Evolutionary conservation across 1,284 basidiomycete species (phyloP).

Genomic region (Malassezia restricta): DNA sequence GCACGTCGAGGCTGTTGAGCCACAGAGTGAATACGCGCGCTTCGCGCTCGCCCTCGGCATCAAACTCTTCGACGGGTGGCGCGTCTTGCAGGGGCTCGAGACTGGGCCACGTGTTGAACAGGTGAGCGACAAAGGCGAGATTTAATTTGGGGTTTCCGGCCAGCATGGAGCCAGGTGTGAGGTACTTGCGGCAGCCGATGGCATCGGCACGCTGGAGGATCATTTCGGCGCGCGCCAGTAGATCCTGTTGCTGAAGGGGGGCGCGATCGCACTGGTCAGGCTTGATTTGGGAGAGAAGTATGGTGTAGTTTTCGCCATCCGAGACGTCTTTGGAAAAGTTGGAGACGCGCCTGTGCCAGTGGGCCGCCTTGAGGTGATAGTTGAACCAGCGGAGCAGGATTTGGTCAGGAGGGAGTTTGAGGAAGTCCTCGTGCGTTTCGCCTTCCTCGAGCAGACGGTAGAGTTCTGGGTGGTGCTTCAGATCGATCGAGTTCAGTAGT

Average conservation of each 20-base stretch:
- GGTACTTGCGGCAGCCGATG: conserved; percentile 90
- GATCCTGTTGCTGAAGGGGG: conserved; percentile 72
- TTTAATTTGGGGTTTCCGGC: conserved; percentile 95
- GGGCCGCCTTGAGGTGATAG: conserved; percentile 89
- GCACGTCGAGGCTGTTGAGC: conserved; percentile 92
- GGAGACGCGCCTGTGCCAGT: conserved; percentile 63
- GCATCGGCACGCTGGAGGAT: conserved; percentile 81
- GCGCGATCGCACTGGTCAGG: conserved; percentile 73
- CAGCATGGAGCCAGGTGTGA: conserved; percentile 79
- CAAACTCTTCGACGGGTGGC: conserved; percentile 68
- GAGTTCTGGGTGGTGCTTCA: conserved; percentile 93
- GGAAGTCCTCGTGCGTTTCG: conserved; percentile 88
- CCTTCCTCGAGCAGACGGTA: conserved; percentile 90
- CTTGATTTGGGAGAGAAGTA: conserved; percentile 87
- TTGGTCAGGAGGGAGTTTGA: conserved; percentile 87
- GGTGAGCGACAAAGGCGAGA: conserved; percentile 92
- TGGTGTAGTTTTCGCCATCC: conserved; percentile 93
- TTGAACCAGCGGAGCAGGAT: conserved; percentile 96
- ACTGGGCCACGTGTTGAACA: conserved; percentile 88
- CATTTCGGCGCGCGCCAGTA: conserved; percentile 73
- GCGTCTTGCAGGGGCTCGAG: conserved; percentile 67
- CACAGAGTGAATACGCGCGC: conserved; percentile 94
- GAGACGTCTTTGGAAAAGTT: conserved; percentile 92
- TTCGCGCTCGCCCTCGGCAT: conserved; percentile 94
- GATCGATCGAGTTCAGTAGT: conserved; percentile 83